Conservation (phyloP, 2,329 filamentous ascomycete species). For the Leptographium procerum region DNA sequence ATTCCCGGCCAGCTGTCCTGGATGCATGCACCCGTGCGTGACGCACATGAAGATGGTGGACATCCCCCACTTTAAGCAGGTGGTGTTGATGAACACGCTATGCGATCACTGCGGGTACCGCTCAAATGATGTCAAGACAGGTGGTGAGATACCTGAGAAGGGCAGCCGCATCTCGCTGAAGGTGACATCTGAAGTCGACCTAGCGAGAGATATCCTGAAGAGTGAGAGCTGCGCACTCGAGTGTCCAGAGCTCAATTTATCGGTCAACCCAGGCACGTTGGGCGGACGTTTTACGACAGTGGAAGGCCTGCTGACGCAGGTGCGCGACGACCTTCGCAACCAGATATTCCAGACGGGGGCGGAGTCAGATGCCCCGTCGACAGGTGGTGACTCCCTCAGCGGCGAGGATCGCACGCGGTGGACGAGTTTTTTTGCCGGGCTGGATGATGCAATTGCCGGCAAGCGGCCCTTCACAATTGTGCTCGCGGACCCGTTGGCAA, state of each 20-base stretch:
- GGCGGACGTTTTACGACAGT: conserved; percentile 95
- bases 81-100: conserved; percentile 87
- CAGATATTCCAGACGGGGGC: conserved; percentile 66
- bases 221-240: conserved; percentile 81
- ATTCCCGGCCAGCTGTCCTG: conserved; percentile 85
- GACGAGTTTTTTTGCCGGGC: conserved; percentile 66
- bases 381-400: conserved; percentile 63
- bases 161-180: conserved; percentile 73
- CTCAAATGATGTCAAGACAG: conserved; percentile 95
- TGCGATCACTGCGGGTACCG: conserved; percentile 90
- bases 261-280: conserved; percentile 85
- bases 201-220: conserved; percentile 90
- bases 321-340: conserved; percentile 75
- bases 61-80: conserved; percentile 96
- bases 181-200: conserved; percentile 58
- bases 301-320: conserved; percentile 84
- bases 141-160: conserved; percentile 77
- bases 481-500: conserved; percentile 78
- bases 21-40: conserved; percentile 72
- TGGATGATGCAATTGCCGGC: conserved; percentile 70
- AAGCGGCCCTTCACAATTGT: conserved; percentile 72
- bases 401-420: conserved; percentile 57
- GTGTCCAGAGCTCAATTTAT: conserved; percentile 77
- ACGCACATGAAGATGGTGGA: conserved; percentile 99
- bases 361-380: conserved; percentile 27